Evolutionary conservation across 2,329 filamentous ascomycete genomes (phyloP), one percentile per base, ranked within the genome.

Genomic region (Aureobasidium sp.): DNA sequence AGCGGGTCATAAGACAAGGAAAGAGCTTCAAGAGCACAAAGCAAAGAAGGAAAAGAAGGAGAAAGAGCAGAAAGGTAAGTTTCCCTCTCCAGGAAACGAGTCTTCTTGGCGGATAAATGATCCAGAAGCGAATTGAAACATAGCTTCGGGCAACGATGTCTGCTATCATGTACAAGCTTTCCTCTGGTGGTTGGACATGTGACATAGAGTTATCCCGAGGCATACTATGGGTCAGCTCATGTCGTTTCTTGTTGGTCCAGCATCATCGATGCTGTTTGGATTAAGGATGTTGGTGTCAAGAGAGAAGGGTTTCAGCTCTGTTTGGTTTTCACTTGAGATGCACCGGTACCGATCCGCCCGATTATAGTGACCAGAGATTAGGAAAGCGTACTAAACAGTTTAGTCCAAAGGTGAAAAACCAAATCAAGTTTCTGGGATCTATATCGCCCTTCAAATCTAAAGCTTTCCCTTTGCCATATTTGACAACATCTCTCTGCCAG

Each of bases 401-500:
- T 15, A 33, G 25, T 31, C 53, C n/a, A 57, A 46, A 9, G n/a
- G n/a, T 3, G 2, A 9, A 55, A 21, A 55, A 15, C 5, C 25
- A n/a, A 27, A n/a, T 9, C 27, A 29, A 29, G 27, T 29, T 57
- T 17, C 25, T 25, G 5, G 19, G 23, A 9, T 57, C 43, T 43
- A 51, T 51, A 38, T 17, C 10, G 29, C 8, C 29, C 7, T 25
- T 13, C 10, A 45, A 47, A 37, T 60, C 23, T 60, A 57, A 57
- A 55, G 74, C 82, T 94, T 94, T 61, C 82, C 83, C 68, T 79
- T 74, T 61, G 86, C 70, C 72, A 95, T 71, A 74, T 95, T 93
- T 35, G 74, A 73, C 62, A 90, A 76, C 84, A 94, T 95, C 79
- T 91, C 83, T 61, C 84, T 77, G 2, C 78, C 90, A 1, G 90